Conservation (phyloP, 2,329 filamentous ascomycete species). For the Calonectria montana region DNA sequence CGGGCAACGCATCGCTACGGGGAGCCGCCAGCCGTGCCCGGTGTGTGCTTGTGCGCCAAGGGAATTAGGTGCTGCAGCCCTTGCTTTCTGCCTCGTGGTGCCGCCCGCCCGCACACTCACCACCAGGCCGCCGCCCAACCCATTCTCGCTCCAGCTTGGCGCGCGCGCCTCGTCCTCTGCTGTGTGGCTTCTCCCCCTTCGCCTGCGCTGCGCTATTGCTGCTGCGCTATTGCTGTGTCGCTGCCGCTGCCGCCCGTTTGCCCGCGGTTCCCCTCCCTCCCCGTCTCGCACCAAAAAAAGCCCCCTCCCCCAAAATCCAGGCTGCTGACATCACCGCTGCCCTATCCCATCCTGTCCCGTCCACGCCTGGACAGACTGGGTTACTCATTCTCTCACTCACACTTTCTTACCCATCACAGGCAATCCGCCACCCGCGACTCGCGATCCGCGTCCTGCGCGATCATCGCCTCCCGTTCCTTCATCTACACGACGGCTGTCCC, state of each 20-base stretch:
- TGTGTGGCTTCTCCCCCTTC: background rate
- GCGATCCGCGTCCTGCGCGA: slow-evolving; percentile 21
- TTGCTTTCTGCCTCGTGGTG: slow-evolving; percentile 7
- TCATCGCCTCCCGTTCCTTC: slow-evolving; percentile 6
- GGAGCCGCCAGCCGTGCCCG: background rate
- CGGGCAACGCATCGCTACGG: background rate
- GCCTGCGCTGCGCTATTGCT: background rate
- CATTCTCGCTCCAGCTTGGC: background rate
- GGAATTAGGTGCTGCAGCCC: slow-evolving; percentile 4
- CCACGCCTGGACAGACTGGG: slow-evolving; percentile 2
- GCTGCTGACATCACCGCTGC: slow-evolving; percentile 29
- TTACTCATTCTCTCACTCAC: slow-evolving; percentile 18
- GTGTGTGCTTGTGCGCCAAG: background rate
- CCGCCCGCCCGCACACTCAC: background rate
- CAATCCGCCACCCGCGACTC: slow-evolving; percentile 20
- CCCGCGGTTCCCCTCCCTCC: background rate
- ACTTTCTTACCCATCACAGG: slow-evolving; percentile 21
- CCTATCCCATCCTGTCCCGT: slow-evolving; percentile 17
- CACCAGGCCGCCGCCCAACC: background rate
- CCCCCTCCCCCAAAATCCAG: slow-evolving; percentile 2
- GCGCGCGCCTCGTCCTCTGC: slow-evolving; percentile 3
- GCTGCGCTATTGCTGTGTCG: background rate
- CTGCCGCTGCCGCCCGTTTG: slow-evolving; percentile 6
- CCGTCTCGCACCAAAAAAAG: background rate
- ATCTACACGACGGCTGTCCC: background rate